Percentiles rank a stretch among this genome's conserved stretches.
These are phyloP conservation scores for Talaromyces nanjingensis DNA, from an alignment of 495 filamentous ascomycete species.

Conservation along the genomic window DNA sequence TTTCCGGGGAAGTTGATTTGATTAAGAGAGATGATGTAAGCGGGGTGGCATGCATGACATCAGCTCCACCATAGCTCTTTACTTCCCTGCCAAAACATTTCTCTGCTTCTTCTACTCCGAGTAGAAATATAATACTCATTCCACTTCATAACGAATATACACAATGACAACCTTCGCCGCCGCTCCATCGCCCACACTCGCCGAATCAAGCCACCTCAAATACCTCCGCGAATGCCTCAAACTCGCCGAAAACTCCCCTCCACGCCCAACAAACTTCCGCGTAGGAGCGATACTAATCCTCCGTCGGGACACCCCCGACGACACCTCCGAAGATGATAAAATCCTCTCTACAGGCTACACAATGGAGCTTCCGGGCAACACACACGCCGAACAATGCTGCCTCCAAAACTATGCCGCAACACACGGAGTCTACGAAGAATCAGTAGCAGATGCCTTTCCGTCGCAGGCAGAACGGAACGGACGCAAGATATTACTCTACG, in stretches of 20 bases:
- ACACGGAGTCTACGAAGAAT: slow-evolving; percentile 40
- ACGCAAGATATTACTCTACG: slow-evolving; percentile 63
- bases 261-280: slow-evolving; percentile 85
- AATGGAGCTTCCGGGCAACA: slow-evolving; percentile 85
- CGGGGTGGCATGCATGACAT: neutral
- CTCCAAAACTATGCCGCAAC: slow-evolving; percentile 63
- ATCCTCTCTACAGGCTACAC: slow-evolving; percentile 85
- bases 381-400: slow-evolving; percentile 91
- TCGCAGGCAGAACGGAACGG: slow-evolving; percentile 18
- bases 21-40: neutral
- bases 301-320: slow-evolving; percentile 27
- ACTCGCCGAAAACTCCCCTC: slow-evolving; percentile 69
- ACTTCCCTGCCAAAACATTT: neutral
- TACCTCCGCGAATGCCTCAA: slow-evolving; percentile 69
- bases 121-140: neutral
- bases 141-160: neutral
- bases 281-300: slow-evolving; percentile 81
- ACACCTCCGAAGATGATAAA: slow-evolving; percentile 34
- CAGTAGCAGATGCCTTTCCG: slow-evolving; percentile 49
- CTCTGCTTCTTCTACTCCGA: neutral
- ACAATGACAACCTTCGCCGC: slow-evolving; percentile 8
- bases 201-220: slow-evolving; percentile 42
- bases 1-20: neutral
- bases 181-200: slow-evolving; percentile 12
- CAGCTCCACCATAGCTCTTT: neutral